Percentiles rank a stretch among this genome's conserved stretches.
phyloP scores from a whole-genome alignment of 495 filamentous ascomycete species.

The Penicillium longicatenatum region DNA sequence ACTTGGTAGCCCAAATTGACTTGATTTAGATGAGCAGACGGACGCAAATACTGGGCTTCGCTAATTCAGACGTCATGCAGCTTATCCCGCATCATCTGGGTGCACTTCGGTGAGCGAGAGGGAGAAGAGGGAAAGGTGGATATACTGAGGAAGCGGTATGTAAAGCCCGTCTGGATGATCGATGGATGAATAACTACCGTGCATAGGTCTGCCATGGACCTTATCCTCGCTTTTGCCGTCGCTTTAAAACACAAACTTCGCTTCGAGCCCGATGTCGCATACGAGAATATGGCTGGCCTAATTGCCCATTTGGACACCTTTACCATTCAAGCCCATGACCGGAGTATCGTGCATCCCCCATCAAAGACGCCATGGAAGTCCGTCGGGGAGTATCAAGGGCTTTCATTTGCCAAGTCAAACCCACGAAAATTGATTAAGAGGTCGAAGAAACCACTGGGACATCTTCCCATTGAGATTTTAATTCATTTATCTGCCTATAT shows the following conservation, averaged over 20 bases:
- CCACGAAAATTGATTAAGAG: conserved; percentile 72
- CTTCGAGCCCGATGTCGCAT: conserved; percentile 81
- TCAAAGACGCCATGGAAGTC: conserved; percentile 59
- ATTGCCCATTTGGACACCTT: conserved; percentile 52
- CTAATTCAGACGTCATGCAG: conserved; percentile 72
- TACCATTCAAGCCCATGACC: conserved; percentile 65
- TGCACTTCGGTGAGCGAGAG: conserved; percentile 69
- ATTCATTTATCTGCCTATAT: conserved; percentile 69
- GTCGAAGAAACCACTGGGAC: conserved; percentile 63
- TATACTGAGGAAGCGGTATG: conserved; percentile 67
- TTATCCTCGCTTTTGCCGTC: conserved; percentile 75
- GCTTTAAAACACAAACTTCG: conserved; percentile 85
- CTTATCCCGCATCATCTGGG: conserved; percentile 77
- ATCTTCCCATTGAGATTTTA: conserved; percentile 77
- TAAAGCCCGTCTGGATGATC: not conserved
- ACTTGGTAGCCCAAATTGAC: not conserved
- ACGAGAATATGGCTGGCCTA: conserved; percentile 60
- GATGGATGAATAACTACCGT: conserved; percentile 10
- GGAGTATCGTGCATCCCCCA: conserved; percentile 41
- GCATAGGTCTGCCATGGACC: conserved; percentile 70
- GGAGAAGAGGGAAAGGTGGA: conserved; percentile 65
- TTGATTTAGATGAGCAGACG: conserved; percentile 60
- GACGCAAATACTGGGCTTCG: conserved; percentile 75
- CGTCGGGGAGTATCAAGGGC: conserved; percentile 67
- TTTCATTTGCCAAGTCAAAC: conserved; percentile 71